Evolutionary conservation across 2,329 filamentous ascomycete species (phyloP), one percentile per base, ranked within the genome.

Genomic region (Coleophoma cylindrospora): DNA sequence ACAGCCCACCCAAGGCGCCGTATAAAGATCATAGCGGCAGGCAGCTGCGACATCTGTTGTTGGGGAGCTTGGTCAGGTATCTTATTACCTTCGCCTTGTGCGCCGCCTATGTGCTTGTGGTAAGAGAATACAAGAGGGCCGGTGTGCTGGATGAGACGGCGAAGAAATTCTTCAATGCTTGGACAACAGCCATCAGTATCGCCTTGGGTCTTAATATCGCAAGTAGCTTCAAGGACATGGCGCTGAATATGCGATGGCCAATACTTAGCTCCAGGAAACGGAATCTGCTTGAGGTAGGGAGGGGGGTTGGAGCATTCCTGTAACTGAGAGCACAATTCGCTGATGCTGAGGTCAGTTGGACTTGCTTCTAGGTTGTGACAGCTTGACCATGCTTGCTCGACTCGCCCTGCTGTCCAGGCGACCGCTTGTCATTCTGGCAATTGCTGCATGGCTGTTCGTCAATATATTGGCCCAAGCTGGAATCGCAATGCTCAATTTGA

Each of bases 161-260:
- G 15, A 76, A 74, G 55, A 66, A 66, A 27, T 57, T 66, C 45
- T 75, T 71, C 55, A 75, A 75, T 49, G 61, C 69, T 0, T 54
- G 74, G n/a, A 69, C 74, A 17, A 72, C 72, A 0, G 72, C 66
- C 0, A 61, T 75, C 5, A 69, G 69, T 43, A 74, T 75, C 33
- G 56, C 62, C 0, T 58, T 75, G 15, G 69, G 70, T 49, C 54
- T 76, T 45, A 70, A 70, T 44, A 67, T 74, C 40, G 66, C 69
- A 2, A 71, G 64, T 54, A 66, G 67, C 7, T 63, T 76, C 19
- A 73, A 73, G 50, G 66, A 66, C 27, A 70, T 74, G 65, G 68
- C 71, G 3, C 58, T 65, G 13, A 71, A 74, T 51, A 60, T 74
- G 52, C 64, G 73, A n/a, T 76, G 73, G 71, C 73, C 70, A 61